These are phyloP conservation scores for Coemansia sp. DNA, from an alignment of 192 early-diverging fungal species.

Conservation along the genomic window DNA sequence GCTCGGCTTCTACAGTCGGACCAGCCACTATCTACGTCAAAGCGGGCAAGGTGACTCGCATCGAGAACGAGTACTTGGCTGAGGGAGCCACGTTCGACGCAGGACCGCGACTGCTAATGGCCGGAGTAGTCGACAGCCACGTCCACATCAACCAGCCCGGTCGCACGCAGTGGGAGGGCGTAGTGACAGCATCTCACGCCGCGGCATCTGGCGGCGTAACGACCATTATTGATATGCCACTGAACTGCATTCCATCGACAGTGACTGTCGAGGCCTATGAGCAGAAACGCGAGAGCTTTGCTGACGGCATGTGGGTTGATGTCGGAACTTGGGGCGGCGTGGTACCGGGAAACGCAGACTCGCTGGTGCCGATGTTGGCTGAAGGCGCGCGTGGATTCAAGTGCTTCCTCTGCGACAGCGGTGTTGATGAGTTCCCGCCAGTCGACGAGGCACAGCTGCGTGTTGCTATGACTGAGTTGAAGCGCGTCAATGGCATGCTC, in stretches of 20 bases:
- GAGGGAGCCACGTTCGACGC: conserved; percentile 58
- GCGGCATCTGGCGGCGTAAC: conserved; percentile 85
- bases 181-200: conserved; percentile 77
- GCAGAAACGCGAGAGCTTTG: conserved; percentile 68
- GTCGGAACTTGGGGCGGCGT: conserved; percentile 82
- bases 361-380: conserved; percentile 68
- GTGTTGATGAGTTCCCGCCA: conserved; percentile 84
- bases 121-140: conserved; percentile 78
- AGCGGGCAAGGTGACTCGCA: conserved; percentile 60
- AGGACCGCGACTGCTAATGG: conserved; percentile 67
- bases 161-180: conserved; percentile 85
- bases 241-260: conserved; percentile 87
- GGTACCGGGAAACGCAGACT: conserved; percentile 71
- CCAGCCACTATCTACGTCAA: conserved; percentile 67
- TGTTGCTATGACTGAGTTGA: conserved; percentile 68
- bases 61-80: conserved; percentile 52
- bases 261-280: conserved; percentile 71
- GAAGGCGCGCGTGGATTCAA: conserved; percentile 81
- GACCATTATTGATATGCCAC: conserved; percentile 83
- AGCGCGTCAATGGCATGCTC: conserved; percentile 61
- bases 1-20: conserved; percentile 49
- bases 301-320: conserved; percentile 75
- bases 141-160: conserved; percentile 88
- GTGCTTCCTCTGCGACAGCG: conserved; percentile 83
- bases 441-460: conserved; percentile 72